phyloP scores from a whole-genome alignment of 1,284 basidiomycete species.

The Schizopora paradoxa region DNA sequence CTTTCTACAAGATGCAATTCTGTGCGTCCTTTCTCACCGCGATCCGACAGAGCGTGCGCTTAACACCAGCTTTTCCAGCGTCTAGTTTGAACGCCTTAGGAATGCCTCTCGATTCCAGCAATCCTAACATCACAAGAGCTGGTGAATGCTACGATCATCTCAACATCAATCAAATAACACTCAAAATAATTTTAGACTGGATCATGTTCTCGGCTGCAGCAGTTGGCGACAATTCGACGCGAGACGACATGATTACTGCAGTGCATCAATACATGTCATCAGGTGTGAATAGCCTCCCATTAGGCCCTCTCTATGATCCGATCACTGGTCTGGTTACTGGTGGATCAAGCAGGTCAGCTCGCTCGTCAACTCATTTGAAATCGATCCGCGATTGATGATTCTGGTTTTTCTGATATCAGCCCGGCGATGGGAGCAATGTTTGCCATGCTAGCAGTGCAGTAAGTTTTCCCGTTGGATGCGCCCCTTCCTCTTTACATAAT shows the following conservation, averaged over 20 bases:
- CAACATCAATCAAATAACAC: no score
- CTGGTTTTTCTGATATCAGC: constrained; percentile 21
- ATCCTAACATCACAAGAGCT: not conserved
- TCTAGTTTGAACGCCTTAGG: constrained; percentile 4
- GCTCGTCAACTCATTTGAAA: constrained; percentile 1
- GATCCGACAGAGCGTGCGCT: not conserved
- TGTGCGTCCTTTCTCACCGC: no score
- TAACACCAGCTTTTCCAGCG: not conserved
- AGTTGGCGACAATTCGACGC: constrained; percentile 24
- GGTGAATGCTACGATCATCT: no score
- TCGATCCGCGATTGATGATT: constrained; percentile 18
- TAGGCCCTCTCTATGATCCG: constrained; percentile 6
- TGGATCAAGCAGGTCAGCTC: constrained; percentile 12
- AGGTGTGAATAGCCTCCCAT: constrained; percentile 11
- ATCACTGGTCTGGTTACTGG: constrained; percentile 6
- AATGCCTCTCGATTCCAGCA: constrained; percentile 7
- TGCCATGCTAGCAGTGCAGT: no score
- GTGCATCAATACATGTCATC: constrained; percentile 23
- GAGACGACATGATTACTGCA: constrained; percentile 29
- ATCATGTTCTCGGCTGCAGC: constrained; percentile 33
- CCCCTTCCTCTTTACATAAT: not conserved
- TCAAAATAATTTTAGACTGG: constrained; percentile 29
- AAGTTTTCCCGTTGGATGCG: no score
- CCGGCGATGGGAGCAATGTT: constrained; percentile 33
- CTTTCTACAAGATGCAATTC: constrained; percentile 3